Conservation (phyloP, 2,329 filamentous ascomycete species). For the Botrytis galanthina region DNA sequence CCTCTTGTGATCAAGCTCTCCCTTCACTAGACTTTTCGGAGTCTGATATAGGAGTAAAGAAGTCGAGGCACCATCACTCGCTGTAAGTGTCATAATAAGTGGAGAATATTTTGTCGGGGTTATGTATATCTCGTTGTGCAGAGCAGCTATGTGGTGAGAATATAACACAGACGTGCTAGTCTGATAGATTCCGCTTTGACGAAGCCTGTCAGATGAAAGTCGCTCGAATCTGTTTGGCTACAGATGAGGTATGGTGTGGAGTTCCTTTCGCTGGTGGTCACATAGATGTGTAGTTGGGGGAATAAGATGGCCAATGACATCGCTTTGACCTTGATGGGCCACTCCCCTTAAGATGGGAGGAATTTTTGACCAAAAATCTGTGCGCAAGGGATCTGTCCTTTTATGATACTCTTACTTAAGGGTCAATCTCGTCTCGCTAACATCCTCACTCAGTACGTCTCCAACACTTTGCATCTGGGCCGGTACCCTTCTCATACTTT, state of each 20-base stretch:
- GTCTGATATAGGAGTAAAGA: background rate
- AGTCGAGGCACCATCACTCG: background rate
- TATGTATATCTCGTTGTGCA: background rate
- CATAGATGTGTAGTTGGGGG: background rate
- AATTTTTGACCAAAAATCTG: background rate
- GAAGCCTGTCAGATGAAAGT: background rate
- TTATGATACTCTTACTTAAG: background rate
- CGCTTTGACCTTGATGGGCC: no score
- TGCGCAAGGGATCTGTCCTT: no score
- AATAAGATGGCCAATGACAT: background rate
- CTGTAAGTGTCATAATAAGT: background rate
- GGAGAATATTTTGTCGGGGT: background rate
- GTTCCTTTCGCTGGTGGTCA: background rate
- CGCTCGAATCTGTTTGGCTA: background rate
- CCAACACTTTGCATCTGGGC: background rate
- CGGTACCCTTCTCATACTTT: constrained; percentile 4
- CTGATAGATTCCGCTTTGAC: background rate
- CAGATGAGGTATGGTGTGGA: background rate
- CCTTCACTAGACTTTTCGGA: background rate
- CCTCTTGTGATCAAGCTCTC: background rate
- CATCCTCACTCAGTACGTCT: background rate
- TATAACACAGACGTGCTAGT: background rate
- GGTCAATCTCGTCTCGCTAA: background rate
- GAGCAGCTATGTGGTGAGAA: background rate
- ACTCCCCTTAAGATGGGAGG: background rate